Conservation (phyloP, 805 yeast genomes). For the Wickerhamiella slavikovae region DNA sequence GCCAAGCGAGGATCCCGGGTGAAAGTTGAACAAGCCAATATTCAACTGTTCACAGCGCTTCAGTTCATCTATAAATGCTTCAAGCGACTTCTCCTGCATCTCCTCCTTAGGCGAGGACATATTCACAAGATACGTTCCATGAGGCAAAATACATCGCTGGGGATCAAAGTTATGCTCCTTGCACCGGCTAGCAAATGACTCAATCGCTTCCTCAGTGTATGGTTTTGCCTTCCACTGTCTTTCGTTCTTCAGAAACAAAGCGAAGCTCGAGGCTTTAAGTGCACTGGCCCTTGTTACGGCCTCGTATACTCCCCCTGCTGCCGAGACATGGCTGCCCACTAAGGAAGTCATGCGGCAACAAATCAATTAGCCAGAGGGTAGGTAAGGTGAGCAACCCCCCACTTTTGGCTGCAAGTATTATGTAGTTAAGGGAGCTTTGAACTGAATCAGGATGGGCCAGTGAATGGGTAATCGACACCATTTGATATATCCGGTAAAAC, state of each 20-base stretch:
- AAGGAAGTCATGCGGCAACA: no score
- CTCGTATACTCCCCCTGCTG: conserved; percentile 59
- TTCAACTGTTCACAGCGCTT: conserved; percentile 68
- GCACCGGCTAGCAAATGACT: conserved; percentile 44
- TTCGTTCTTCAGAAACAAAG: conserved; percentile 76
- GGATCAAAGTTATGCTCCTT: conserved; percentile 30
- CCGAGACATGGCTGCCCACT: conserved; percentile 74
- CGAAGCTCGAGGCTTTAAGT: conserved; percentile 62
- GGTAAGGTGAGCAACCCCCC: no score
- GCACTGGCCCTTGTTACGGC: conserved; percentile 38
- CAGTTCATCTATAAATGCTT: conserved; percentile 68
- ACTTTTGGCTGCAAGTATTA: no score
- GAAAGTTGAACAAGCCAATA: conserved; percentile 77
- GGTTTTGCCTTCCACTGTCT: conserved; percentile 80
- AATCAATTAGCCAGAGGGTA: not conserved
- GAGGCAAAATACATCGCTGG: conserved; percentile 55
- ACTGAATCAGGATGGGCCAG: no score
- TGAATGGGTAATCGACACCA: no score
- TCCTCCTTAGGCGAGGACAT: conserved; percentile 75
- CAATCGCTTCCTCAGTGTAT: conserved; percentile 43
- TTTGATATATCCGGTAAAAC: no score
- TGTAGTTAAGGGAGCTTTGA: no score
- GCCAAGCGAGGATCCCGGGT: conserved; percentile 63
- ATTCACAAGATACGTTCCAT: conserved; percentile 86
- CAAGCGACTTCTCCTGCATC: conserved; percentile 56